These are phyloP conservation scores for Davidsoniella australis DNA, from an alignment of 2,329 filamentous ascomycete species.

Conservation along the genomic window DNA sequence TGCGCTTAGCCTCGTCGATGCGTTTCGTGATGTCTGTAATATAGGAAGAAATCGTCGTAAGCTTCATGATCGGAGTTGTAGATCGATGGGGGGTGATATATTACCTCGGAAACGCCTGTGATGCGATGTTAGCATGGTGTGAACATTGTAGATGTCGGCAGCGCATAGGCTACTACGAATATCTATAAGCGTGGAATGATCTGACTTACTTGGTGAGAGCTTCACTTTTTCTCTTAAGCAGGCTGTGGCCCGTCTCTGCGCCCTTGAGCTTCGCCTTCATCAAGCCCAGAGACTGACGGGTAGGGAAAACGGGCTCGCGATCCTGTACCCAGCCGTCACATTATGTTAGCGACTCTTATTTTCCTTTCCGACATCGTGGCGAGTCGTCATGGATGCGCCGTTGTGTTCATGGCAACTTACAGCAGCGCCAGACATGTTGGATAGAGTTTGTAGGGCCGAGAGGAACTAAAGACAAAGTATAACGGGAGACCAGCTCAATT, in stretches of 20 bases:
- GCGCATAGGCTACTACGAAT: not conserved
- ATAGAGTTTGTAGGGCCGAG: not conserved
- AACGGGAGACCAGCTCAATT: no score
- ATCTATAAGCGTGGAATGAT: not conserved
- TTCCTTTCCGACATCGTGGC: no score
- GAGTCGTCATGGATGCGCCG: not conserved
- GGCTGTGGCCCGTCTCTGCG: slow-evolving; percentile 75
- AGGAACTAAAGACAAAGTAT: no score
- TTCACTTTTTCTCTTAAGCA: slow-evolving; percentile 95
- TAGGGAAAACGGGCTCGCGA: slow-evolving; percentile 92
- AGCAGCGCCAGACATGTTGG: slow-evolving; percentile 24
- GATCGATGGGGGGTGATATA: not conserved
- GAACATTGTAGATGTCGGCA: not conserved
- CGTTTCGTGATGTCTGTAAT: slow-evolving; percentile 73
- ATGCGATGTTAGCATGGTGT: slow-evolving; percentile 1
- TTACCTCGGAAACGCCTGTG: slow-evolving; percentile 74
- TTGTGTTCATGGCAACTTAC: slow-evolving; percentile 17
- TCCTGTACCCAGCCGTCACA: slow-evolving; percentile 35
- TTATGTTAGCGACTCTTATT: no score
- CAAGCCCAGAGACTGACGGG: slow-evolving; percentile 83
- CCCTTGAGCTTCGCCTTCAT: slow-evolving; percentile 99
- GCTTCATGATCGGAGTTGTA: not conserved
- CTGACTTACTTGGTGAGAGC: slow-evolving; percentile 78
- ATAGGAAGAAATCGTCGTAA: not conserved
- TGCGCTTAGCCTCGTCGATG: slow-evolving; percentile 97